Evolutionary conservation across 768 basidiomycete genomes (phyloP), one percentile per base, ranked within the genome.

Genomic region (Terana coerulea): DNA sequence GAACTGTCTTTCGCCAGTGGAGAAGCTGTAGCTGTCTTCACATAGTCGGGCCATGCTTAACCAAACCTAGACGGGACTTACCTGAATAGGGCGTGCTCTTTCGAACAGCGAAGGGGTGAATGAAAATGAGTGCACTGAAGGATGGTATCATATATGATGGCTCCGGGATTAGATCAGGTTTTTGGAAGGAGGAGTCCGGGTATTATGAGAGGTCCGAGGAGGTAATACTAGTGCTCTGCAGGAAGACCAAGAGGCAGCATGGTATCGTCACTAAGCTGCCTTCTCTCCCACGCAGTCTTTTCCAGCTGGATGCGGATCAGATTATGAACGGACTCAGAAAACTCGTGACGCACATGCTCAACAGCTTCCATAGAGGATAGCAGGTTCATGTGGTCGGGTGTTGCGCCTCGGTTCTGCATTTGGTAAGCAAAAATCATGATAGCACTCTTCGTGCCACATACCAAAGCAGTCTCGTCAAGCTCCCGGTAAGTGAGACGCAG

Each of bases 351-450:
- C 58, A 89, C 89, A 63, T 89, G 84, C 31, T 69, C 69, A 15
- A 73, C 60, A 10, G 86, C 86, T 35, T 86, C 82, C 3, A 62
- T 44, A 10, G 69, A 70, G 8, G 84, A 74, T 12, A 91, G 60
- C 19, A 91, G 67, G 61, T 91, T 87, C 87, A 91, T 90, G 58
- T 91, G 85, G 55, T 88, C 81, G 8, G 87, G 87, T 26, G 79
- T 54, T 33, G 61, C 66, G 19, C 79, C 71, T 25, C 70, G 76
- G 22, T 76, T 73, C 73, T 72, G 50, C 5, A 29, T n/a, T n/a
- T n/a, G n/a, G n/a, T n/a, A n/a, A n/a, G n/a, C n/a, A 37, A 22
- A 19, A 15, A 40, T 54, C 31, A 54, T 39, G 11, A 26, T 15
- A 17, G 29, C 41, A 34, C 11, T 5, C 41, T 81, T 56, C n/a